phyloP scores from a whole-genome alignment of 148 eudicot genomes.

The Suaeda aralocaspica region DNA sequence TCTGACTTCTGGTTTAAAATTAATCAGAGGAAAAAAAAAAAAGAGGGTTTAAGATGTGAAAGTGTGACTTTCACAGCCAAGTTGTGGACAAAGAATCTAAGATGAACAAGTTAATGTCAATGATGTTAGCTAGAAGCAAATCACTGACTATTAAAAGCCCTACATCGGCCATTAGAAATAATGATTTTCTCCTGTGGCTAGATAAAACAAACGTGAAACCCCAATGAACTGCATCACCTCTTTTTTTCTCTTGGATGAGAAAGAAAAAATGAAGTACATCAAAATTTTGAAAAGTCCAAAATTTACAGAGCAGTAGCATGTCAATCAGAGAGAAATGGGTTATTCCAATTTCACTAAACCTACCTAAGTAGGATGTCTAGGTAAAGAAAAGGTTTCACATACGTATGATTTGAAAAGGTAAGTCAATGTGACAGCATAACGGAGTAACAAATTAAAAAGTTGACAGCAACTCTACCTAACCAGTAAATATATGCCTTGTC shows the following conservation, averaged over 20 bases:
- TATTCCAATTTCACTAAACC: not conserved
- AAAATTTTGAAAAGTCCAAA: not conserved
- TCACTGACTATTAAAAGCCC: not conserved
- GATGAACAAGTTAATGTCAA: not conserved
- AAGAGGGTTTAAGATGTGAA: not conserved
- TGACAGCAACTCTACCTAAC: too few relatives aligned
- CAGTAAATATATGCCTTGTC: not conserved
- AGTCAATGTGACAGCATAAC: not conserved
- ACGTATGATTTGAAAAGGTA: too few relatives aligned
- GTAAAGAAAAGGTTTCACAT: not conserved
- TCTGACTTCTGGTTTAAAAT: not conserved
- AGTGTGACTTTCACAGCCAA: not conserved
- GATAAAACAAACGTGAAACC: not conserved
- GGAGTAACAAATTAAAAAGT: not conserved
- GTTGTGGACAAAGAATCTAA: not conserved
- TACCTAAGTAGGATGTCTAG: not conserved
- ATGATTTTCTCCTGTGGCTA: not conserved
- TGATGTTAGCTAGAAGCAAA: not conserved
- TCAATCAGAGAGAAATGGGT: not conserved
- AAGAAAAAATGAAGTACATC: not conserved
- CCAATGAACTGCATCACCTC: not conserved
- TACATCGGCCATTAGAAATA: not conserved
- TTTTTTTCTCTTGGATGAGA: not conserved
- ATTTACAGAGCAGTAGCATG: not conserved
- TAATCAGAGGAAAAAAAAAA: not conserved